A percentile compares a stretch with the other conserved stretches of the same genome.
Conservation (phyloP, 208 protist species). For the Endotrypanum monterogeii region DNA sequence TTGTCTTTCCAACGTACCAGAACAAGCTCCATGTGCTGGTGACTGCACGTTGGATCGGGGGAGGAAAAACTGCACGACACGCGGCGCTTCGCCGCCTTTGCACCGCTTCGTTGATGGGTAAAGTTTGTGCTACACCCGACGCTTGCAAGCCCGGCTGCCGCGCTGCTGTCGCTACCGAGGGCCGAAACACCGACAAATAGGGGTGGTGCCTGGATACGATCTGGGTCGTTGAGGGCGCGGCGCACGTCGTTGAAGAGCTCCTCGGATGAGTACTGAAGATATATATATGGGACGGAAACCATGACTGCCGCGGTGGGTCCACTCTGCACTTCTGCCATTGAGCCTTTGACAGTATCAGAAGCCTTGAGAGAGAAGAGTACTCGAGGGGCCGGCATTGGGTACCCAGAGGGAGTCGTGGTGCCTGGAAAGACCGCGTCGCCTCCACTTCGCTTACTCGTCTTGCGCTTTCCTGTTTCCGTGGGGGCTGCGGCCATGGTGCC, state of each 20-base stretch:
- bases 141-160: neutral
- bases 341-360: neutral
- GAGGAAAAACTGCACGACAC: conserved; percentile 25
- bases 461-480: conserved; percentile 11
- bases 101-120: conserved; percentile 19
- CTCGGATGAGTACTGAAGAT: conserved; percentile 35
- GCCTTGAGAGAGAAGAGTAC: conserved; percentile 52
- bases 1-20: conserved; percentile 79
- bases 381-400: conserved; percentile 12
- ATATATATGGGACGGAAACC: conserved; percentile 39
- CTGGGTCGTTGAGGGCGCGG: conserved; percentile 61
- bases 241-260: conserved; percentile 55
- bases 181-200: conserved; percentile 71
- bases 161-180: neutral
- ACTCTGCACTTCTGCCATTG: conserved; percentile 10
- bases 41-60: conserved; percentile 32
- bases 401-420: too few relatives aligned
- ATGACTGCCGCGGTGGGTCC: conserved; percentile 17
- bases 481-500: neutral
- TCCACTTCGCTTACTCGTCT: neutral
- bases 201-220: conserved; percentile 84
- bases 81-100: conserved; percentile 23
- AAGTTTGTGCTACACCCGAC: conserved; percentile 37
- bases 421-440: neutral
- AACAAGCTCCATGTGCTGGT: conserved; percentile 48